phyloP scores from a whole-genome alignment of 805 yeast genomes.

The Metschnikowia arizonensis region DNA sequence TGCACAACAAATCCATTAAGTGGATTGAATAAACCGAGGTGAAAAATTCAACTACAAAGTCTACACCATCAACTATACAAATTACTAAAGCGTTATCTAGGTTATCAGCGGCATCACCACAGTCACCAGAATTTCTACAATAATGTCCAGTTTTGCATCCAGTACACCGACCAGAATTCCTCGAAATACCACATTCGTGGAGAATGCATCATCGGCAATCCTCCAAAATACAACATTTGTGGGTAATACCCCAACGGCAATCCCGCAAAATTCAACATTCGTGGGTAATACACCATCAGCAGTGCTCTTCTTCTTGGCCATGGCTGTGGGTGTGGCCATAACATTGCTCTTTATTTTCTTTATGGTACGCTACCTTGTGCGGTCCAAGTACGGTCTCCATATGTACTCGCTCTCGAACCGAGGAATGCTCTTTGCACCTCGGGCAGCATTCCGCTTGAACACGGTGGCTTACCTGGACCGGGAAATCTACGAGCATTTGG shows the following conservation, averaged over 20 bases:
- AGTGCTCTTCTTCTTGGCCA: conserved; percentile 58
- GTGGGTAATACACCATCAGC: conserved; percentile 56
- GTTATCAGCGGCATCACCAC: too few relatives aligned
- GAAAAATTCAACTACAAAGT: too few relatives aligned
- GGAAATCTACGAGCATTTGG: conserved; percentile 35
- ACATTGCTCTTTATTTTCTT: conserved; percentile 56
- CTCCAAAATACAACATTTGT: too few relatives aligned
- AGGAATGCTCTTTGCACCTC: conserved; percentile 18
- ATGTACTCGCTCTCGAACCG: conserved; percentile 34
- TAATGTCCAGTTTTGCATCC: neutral
- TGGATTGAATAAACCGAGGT: too few relatives aligned
- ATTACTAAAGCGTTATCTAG: too few relatives aligned
- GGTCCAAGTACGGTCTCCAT: conserved; percentile 54
- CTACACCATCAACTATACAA: too few relatives aligned
- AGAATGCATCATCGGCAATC: conserved; percentile 57
- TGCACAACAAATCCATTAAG: too few relatives aligned
- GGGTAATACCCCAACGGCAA: too few relatives aligned
- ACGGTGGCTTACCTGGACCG: conserved; percentile 18
- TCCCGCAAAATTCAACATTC: conserved; percentile 20
- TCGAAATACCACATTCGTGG: conserved; percentile 28
- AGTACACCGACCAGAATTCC: neutral
- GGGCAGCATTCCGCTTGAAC: conserved; percentile 8
- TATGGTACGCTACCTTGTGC: conserved; percentile 55
- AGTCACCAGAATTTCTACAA: too few relatives aligned
- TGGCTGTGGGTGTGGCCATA: conserved; percentile 57